A percentile compares a stretch with the other conserved stretches of the same genome.
Evolutionary conservation across 495 filamentous ascomycete genomes (phyloP).

Genomic region (Lentithecium fluviatile): DNA sequence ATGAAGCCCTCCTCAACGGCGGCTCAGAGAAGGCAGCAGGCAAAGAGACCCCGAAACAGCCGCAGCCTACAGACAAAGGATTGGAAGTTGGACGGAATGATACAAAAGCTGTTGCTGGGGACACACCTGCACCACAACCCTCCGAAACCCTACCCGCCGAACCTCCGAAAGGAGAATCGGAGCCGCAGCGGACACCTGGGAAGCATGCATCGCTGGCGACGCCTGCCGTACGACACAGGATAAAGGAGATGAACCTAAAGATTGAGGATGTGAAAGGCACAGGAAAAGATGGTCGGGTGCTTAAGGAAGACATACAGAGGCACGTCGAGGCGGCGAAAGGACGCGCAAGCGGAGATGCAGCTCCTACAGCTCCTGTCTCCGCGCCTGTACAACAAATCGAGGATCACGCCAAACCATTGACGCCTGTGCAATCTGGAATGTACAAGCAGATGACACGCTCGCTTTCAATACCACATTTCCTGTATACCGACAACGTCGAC

Average conservation of each 20-base stretch:
- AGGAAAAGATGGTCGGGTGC: constrained; percentile 85
- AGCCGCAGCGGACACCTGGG: constrained; percentile 17
- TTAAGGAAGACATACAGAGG: constrained; percentile 90
- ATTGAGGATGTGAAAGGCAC: constrained; percentile 78
- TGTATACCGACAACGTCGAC: constrained; percentile 84
- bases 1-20: constrained; percentile 48
- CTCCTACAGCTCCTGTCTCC: constrained; percentile 18
- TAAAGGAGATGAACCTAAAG: constrained; percentile 71
- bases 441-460: constrained; percentile 98
- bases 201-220: constrained; percentile 76
- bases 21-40: constrained; percentile 25
- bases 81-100: constrained; percentile 31
- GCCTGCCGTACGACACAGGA: constrained; percentile 85
- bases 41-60: constrained; percentile 8
- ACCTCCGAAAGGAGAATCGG: constrained; percentile 2
- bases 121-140: constrained; percentile 6
- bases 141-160: constrained; percentile 14
- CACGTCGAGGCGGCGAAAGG: constrained; percentile 53
- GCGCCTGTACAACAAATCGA: constrained; percentile 36
- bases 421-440: constrained; percentile 84
- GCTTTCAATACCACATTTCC: constrained; percentile 86
- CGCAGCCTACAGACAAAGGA: constrained; percentile 37
- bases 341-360: constrained; percentile 23
- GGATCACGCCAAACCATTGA: constrained; percentile 66
- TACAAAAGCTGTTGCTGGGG: constrained; percentile 20